Conservation (phyloP, 371 early-diverging fungal genomes). For the Nematocida homosporus region DNA sequence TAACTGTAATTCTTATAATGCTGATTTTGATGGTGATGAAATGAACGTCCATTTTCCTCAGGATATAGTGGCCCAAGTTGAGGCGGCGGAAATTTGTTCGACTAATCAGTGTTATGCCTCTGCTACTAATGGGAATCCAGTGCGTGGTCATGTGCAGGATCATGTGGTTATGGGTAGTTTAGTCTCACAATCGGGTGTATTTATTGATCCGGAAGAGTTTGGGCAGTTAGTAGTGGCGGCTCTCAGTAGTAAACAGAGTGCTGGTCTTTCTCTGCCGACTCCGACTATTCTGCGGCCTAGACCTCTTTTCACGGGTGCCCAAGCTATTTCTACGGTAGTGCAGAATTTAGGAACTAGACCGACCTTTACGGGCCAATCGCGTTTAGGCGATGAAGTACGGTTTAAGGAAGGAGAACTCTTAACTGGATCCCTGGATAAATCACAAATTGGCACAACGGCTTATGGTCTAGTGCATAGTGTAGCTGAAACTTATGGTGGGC, state of each 20-base stretch:
- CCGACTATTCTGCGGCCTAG: slow-evolving; percentile 72
- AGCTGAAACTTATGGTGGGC: slow-evolving; percentile 88
- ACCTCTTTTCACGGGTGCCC: slow-evolving; percentile 92
- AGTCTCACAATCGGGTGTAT: slow-evolving; percentile 81
- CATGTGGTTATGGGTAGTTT: slow-evolving; percentile 91
- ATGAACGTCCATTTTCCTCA: slow-evolving; percentile 99
- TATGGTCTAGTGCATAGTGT: slow-evolving; percentile 89
- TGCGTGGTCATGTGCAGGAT: slow-evolving; percentile 98
- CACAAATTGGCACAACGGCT: slow-evolving; percentile 85
- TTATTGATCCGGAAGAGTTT: slow-evolving; percentile 82
- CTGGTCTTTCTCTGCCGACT: slow-evolving; percentile 52
- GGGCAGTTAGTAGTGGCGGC: slow-evolving; percentile 82
- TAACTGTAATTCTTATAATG: slow-evolving; percentile 88
- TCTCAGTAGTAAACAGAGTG: slow-evolving; percentile 69
- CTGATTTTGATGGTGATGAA: slow-evolving; percentile 99
- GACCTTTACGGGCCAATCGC: slow-evolving; percentile 78
- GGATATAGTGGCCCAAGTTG: slow-evolving; percentile 85
- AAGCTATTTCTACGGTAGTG: slow-evolving; percentile 70
- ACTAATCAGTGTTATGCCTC: slow-evolving; percentile 93
- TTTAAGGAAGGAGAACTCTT: slow-evolving; percentile 79
- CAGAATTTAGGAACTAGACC: slow-evolving; percentile 69
- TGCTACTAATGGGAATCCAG: slow-evolving; percentile 91
- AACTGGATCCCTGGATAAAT: slow-evolving; percentile 90
- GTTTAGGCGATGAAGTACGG: slow-evolving; percentile 75
- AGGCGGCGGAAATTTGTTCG: slow-evolving; percentile 84